Conservation (phyloP, 139 green algal genomes). For the Raphidocelis subcapitata region DNA sequence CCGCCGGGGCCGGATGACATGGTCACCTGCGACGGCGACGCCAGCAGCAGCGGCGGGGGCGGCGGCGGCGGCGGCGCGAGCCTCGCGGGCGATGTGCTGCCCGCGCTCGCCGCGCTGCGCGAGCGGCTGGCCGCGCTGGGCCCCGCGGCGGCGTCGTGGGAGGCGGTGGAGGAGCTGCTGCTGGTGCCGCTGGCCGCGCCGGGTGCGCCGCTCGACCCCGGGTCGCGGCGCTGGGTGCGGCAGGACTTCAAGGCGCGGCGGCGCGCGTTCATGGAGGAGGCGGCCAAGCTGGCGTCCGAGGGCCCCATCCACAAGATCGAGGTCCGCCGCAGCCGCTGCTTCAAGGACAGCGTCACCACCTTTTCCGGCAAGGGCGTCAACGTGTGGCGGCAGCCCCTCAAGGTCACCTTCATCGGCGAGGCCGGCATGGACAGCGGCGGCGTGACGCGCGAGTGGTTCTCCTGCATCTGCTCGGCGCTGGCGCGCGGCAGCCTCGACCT, state of each 20-base stretch:
- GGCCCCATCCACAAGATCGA: constrained; percentile 62
- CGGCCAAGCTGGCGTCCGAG: constrained; percentile 57
- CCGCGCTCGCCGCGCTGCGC: constrained; percentile 40
- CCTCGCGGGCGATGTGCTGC: constrained; percentile 52
- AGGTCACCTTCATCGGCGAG: constrained; percentile 58
- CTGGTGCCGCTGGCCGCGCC: constrained; percentile 48
- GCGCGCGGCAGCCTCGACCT: constrained; percentile 50
- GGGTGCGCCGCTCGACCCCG: constrained; percentile 14
- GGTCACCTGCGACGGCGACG: too few relatives aligned
- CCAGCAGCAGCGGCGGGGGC: constrained; percentile 17
- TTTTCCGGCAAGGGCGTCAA: constrained; percentile 47
- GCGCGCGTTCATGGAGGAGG: constrained; percentile 59
- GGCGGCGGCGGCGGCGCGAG: constrained; percentile 8
- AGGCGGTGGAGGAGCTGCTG: constrained; percentile 64
- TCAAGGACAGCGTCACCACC: constrained; percentile 47
- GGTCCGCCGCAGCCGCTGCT: constrained; percentile 39
- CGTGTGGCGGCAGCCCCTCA: constrained; percentile 48
- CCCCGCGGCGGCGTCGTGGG: constrained; percentile 47
- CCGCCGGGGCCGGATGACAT: neutral
- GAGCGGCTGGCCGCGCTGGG: constrained; percentile 35
- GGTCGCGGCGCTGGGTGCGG: constrained; percentile 51
- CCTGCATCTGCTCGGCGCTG: constrained; percentile 49
- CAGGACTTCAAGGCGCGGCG: constrained; percentile 63
- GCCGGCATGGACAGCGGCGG: constrained; percentile 61
- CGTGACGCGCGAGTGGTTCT: constrained; percentile 66